Evolutionary conservation across 331 rosid genomes (phyloP), one percentile per base, ranked within the genome.

Genomic region (Cydonia oblonga): DNA sequence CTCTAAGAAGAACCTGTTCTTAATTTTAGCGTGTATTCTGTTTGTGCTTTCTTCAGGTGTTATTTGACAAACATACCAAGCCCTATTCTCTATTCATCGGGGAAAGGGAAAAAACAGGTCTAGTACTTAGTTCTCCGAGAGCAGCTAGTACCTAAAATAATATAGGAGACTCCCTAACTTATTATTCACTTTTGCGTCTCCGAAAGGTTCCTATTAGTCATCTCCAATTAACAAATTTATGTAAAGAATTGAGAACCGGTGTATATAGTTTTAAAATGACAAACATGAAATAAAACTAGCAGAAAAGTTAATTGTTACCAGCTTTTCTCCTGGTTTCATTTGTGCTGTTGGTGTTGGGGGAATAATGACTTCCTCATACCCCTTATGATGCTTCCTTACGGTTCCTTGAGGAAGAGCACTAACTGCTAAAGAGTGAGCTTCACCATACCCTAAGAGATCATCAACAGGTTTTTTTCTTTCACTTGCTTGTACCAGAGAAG

Each of bases 381-480:
- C 96, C 83, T 89, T 84, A 61, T 60, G 65, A 84, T 87, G 87
- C 79, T 86, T 90, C 84, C 90, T 89, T 53, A 82, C 75, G 12
- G 98, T 93, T 85, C 98, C 98, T 86, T 93, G 96, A 66, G 97
- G 98, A 84, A 93, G 98, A 70, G 97, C 92, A 77, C 85, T 90
- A 67, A 89, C 91, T 5, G 81, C 84, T 61, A 83, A 75, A 40
- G 90, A 79, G 58, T 85, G 80, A 57, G 84, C 86, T 38, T 86
- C 89, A 66, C 90, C 95, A 72, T 91, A 78, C 42, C 95, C 96
- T 75, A 89, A 71, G 78, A 91, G 72, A 76, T 83, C 97, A 75
- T 93, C 96, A 67, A 93, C 66, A 71, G 83, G 70, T 66, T 59
- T 78, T 82, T 86, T 93, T 82, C 52, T 90, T 76, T 90, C 91